A percentile compares a stretch with the other conserved stretches of the same genome.
Evolutionary conservation across 352 stramenopile genomes (phyloP).

Genomic region (Globisporangium paddicum): DNA sequence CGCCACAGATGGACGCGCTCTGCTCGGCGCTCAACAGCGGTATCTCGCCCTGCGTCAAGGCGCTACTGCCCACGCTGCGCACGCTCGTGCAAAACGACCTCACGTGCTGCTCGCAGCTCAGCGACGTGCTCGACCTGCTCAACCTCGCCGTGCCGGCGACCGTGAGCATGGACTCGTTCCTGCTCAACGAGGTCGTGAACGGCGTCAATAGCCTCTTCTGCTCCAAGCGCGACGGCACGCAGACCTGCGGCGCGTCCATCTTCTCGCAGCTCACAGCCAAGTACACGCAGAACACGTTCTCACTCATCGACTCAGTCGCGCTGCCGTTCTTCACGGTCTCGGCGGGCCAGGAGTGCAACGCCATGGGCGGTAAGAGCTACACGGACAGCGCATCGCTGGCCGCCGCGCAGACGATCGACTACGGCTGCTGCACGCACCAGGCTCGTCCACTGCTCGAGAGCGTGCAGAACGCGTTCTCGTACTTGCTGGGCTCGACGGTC

Average conservation of each 20-base stretch:
- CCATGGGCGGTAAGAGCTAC: slow-evolving; percentile 4
- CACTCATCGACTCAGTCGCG: slow-evolving; percentile 18
- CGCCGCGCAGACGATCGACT: slow-evolving; percentile 1
- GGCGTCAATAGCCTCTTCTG: slow-evolving; percentile 52
- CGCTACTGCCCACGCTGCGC: slow-evolving; percentile 40
- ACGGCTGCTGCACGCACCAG: slow-evolving; percentile 9
- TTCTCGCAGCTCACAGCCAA: slow-evolving; percentile 28
- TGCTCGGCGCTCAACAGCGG: slow-evolving; percentile 48
- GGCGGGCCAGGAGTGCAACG: slow-evolving; percentile 13
- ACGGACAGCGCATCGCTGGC: slow-evolving; percentile 7
- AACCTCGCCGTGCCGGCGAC: slow-evolving; percentile 47
- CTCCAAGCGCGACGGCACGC: slow-evolving; percentile 23
- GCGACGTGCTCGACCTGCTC: slow-evolving; percentile 34
- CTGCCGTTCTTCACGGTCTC: slow-evolving; percentile 30
- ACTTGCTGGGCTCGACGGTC: slow-evolving; percentile 47
- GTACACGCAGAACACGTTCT: slow-evolving; percentile 32
- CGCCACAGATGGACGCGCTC: slow-evolving; percentile 34
- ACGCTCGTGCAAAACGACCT: slow-evolving; percentile 35
- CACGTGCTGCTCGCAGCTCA: slow-evolving; percentile 43
- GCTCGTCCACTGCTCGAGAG: slow-evolving; percentile 41
- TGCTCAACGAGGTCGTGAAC: slow-evolving; percentile 37
- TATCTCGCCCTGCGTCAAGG: slow-evolving; percentile 37
- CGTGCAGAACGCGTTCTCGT: slow-evolving; percentile 34
- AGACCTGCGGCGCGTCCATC: slow-evolving; percentile 38
- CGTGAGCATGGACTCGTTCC: slow-evolving; percentile 37